Percentiles rank a stretch among this genome's conserved stretches.
Conservation (phyloP, 2,329 filamentous ascomycete genomes). For the Chrysoporthe austroafricana region DNA sequence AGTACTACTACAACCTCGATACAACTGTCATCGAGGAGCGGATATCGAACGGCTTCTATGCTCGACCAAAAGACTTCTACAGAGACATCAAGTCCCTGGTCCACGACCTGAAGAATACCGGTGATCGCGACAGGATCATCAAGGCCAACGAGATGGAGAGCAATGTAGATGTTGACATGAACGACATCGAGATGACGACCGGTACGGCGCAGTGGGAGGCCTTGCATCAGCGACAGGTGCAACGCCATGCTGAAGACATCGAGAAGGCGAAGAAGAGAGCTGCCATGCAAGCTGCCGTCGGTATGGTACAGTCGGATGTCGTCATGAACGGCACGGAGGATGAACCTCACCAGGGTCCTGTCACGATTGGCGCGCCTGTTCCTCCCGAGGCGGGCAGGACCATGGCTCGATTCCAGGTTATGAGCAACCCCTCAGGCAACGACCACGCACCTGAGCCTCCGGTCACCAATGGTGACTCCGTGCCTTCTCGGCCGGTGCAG, state of each 20-base stretch:
- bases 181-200: conserved; percentile 71
- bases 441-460: conserved; percentile 51
- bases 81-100: conserved; percentile 83
- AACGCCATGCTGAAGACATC: conserved; percentile 62
- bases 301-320: conserved; percentile 44
- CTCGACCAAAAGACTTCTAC: conserved; percentile 85
- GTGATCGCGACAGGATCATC: conserved; percentile 80
- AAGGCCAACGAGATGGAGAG: conserved; percentile 90
- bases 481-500: conserved; percentile 53
- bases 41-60: conserved; percentile 96
- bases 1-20: conserved; percentile 95
- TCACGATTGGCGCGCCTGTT: conserved; percentile 67
- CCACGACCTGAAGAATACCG: conserved; percentile 80
- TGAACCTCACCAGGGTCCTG: conserved; percentile 43
- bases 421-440: conserved; percentile 64
- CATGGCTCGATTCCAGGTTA: conserved; percentile 58
- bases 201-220: conserved; percentile 43
- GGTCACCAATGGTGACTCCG: conserved; percentile 61
- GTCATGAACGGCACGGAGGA: conserved; percentile 11
- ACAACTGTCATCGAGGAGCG: conserved; percentile 92
- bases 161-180: conserved; percentile 93
- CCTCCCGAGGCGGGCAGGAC: conserved; percentile 54
- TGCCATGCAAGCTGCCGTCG: conserved; percentile 59
- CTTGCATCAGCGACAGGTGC: conserved; percentile 73
- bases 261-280: conserved; percentile 67